Evolutionary conservation across 1,139 yeast species (phyloP).

Genomic region (Zygoascus meyerae): DNA sequence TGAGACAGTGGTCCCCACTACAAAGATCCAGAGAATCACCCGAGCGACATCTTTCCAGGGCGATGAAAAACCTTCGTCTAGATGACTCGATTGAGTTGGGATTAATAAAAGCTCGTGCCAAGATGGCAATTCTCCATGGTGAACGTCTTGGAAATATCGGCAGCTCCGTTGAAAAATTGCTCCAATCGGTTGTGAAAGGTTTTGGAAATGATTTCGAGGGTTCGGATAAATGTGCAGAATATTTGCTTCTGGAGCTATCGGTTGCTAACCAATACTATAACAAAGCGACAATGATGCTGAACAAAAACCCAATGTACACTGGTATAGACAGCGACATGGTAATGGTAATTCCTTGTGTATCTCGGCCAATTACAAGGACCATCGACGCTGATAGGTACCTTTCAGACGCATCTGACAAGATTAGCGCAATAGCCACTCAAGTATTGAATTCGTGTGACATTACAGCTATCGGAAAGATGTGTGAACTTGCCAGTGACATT

Average conservation of each 20-base stretch:
- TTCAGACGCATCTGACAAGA: not conserved
- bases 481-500: not conserved
- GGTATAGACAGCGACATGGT: conserved; percentile 8
- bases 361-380: conserved; percentile 1
- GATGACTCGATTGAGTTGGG: not conserved
- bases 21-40: too few species aligned
- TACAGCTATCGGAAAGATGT: not conserved
- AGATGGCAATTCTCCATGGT: not conserved
- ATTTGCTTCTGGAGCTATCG: not conserved
- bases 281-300: not conserved
- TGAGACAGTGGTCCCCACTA: too few species aligned
- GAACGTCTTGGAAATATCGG: not conserved
- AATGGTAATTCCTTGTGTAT: conserved; percentile 5
- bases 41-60: too few species aligned
- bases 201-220: not conserved
- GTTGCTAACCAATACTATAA: not conserved
- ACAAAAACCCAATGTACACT: conserved; percentile 7
- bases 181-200: too few species aligned
- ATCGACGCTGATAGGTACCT: not conserved
- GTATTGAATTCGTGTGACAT: not conserved
- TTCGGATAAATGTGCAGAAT: conserved; percentile 2
- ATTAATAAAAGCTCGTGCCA: conserved; percentile 2
- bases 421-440: not conserved
- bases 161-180: not conserved
- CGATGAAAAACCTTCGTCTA: too few species aligned